Evolutionary conservation across 768 basidiomycete species (phyloP), one percentile per base, ranked within the genome.

Genomic region (Hericium alpestre): DNA sequence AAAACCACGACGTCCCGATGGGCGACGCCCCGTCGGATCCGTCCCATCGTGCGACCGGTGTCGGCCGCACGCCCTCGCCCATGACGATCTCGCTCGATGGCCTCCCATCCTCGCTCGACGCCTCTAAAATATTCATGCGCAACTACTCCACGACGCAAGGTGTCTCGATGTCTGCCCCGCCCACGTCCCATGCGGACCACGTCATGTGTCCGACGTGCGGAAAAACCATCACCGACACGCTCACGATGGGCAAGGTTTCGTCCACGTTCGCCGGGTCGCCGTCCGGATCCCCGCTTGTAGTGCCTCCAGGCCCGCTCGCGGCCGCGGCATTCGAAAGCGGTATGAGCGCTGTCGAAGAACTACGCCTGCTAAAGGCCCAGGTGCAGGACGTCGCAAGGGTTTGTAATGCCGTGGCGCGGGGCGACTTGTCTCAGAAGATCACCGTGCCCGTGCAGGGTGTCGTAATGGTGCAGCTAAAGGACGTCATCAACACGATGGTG

Each of bases 321-420:
- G 68, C 72, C 20, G 79, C 80, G 0, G 78, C 79, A 0, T 74
- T 73, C 41, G 78, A 80, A 65, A 74, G 75, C 57, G 80, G 79
- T 25, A 76, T 83, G 76, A 80, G 77, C 56, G 80, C 80, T 16
- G 79, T 82, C 5, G 82, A 87, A 65, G 87, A 91, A 69, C 76
- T 91, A 18, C 78, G 76, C 62, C 69, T 89, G 39, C 78, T 91
- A 56, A 87, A 87, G 65, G 86, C 86, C 22, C 89, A 90, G 69
- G 87, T 91, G 0, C 84, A 88, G 71, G 81, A 61, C 46, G 76
- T 79, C 56, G 76, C 77, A 7, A 65, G 78, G 12, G 78, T 79
- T 38, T 79, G 78, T 63, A 76, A 76, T 64, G 77, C 77, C 43
- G 77, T 78, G 49, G 78, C 77, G 1, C 67, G 68, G 23, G 76